phyloP scores from a whole-genome alignment of 129 eudicot genomes.

The Deinandra increscens region DNA sequence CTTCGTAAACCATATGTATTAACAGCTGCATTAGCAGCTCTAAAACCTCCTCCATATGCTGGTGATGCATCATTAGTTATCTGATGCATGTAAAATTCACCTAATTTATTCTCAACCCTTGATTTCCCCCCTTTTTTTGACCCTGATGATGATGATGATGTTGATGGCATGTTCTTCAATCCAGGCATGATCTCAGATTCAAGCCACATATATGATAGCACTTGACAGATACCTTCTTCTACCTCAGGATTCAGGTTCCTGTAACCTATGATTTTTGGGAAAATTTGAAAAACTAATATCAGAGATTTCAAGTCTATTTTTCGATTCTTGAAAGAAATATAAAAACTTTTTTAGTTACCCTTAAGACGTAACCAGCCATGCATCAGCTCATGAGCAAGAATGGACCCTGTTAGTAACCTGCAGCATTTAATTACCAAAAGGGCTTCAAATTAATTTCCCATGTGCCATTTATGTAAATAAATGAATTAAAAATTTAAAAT shows the following conservation, averaged over 20 bases:
- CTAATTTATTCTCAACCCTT: slow-evolving; percentile 64
- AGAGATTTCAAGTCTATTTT: not conserved
- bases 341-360: slow-evolving; percentile 43
- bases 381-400: slow-evolving; percentile 97
- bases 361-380: slow-evolving; percentile 98
- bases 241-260: slow-evolving; percentile 76
- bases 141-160: slow-evolving; percentile 50
- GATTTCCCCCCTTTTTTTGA: slow-evolving; percentile 89
- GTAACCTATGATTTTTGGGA: slow-evolving; percentile 55
- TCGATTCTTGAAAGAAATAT: slow-evolving; percentile 13
- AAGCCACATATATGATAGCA: slow-evolving; percentile 95
- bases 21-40: slow-evolving; percentile 87
- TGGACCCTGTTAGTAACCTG: slow-evolving; percentile 97
- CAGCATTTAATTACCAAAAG: slow-evolving; percentile 13
- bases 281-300: too few species aligned
- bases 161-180: slow-evolving; percentile 54
- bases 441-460: slow-evolving; percentile 1
- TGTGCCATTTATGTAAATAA: slow-evolving; percentile 4
- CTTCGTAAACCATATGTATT: slow-evolving; percentile 71
- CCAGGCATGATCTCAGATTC: slow-evolving; percentile 93
- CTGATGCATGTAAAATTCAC: slow-evolving; percentile 89
- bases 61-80: slow-evolving; percentile 86
- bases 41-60: slow-evolving; percentile 91
- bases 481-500: slow-evolving; percentile 2
- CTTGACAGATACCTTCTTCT: slow-evolving; percentile 99